Evolutionary conservation across 768 basidiomycete genomes (phyloP), one percentile per base, ranked within the genome.

Genomic region (Amyloporia xantha): DNA sequence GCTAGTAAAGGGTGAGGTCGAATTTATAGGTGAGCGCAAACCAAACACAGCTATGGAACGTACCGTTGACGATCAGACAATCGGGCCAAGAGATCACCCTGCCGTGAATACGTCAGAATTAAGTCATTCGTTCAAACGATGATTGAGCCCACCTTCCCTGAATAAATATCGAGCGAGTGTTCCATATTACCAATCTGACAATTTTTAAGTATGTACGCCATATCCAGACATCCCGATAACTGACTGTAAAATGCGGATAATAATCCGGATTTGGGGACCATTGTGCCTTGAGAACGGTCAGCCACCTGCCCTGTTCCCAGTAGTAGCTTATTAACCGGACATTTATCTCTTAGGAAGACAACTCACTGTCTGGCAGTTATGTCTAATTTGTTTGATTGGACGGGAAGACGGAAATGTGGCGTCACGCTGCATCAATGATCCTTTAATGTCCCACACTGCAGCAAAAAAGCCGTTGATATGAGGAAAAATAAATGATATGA

Each of bases 221-320:
- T 28, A 5, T 19, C 24, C 20, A 26, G 11, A 41, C 45, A 15
- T 9, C 23, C 17, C 35, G 24, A 11, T 20, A 15, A 47, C 78
- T 49, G 61, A 87, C 88, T 28, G 86, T 86, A 55, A 91, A 91
- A 64, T 92, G 85, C 41, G 90, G 89, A 57, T 84, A 89, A 9
- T 76, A 79, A 37, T 91, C 79, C 5, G 86, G 78, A 68, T 91
- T 91, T 2, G 76, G 75, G 23, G 71, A 78, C 90, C 90, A 92
- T 54, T 82, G 80, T 0, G 90, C 87, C 46, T 81, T 78, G 26
- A 92, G 66, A 38, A 84, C 75, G 4, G 88, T 86, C 30, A 92
- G 49, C 90, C 90, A 92, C 69, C 77, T 79, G 0, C 90, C 89
- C 89, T 91, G 50, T 9, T 24, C 7, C 9, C 30, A 33, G 15